Percentiles rank a stretch among this genome's conserved stretches.
Evolutionary conservation across 148 eudicot species (phyloP).

Genomic region (Fallopia convolvulus): DNA sequence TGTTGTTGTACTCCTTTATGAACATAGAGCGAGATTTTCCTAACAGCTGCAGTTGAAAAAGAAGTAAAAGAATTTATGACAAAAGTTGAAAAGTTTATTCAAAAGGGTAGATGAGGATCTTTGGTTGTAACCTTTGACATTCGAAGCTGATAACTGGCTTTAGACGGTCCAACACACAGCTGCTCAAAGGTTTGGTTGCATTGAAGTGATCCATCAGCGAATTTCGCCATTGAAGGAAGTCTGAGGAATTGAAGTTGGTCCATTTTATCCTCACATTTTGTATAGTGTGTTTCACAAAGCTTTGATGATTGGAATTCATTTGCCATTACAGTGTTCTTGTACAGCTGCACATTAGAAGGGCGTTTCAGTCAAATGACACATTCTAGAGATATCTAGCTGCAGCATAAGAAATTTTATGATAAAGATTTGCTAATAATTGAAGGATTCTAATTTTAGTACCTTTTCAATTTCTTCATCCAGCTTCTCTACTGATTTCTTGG

Average conservation of each 20-base stretch:
- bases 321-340: slow-evolving; percentile 55
- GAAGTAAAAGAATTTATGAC: background rate
- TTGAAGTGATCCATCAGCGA: slow-evolving; percentile 77
- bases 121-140: slow-evolving; percentile 61
- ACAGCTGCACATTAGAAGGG: slow-evolving; percentile 36
- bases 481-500: slow-evolving; percentile 69
- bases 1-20: slow-evolving; percentile 91
- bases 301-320: slow-evolving; percentile 83
- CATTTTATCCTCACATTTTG: slow-evolving; percentile 86
- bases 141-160: slow-evolving; percentile 64
- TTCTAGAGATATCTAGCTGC: background rate
- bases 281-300: slow-evolving; percentile 73
- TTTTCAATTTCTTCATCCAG: slow-evolving; percentile 75
- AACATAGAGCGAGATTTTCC: slow-evolving; percentile 73
- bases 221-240: slow-evolving; percentile 98
- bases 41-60: slow-evolving; percentile 61
- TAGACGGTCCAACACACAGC: slow-evolving; percentile 91
- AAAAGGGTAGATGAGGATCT: background rate
- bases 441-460: slow-evolving; percentile 31
- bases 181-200: slow-evolving; percentile 82
- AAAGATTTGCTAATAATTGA: background rate
- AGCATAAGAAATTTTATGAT: background rate
- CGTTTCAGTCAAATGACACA: background rate
- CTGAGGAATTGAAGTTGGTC: slow-evolving; percentile 92
- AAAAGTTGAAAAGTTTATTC: background rate